Evolutionary conservation across 2,329 filamentous ascomycete genomes (phyloP), one percentile per base, ranked within the genome.

Genomic region (Ophiostoma sp.): DNA sequence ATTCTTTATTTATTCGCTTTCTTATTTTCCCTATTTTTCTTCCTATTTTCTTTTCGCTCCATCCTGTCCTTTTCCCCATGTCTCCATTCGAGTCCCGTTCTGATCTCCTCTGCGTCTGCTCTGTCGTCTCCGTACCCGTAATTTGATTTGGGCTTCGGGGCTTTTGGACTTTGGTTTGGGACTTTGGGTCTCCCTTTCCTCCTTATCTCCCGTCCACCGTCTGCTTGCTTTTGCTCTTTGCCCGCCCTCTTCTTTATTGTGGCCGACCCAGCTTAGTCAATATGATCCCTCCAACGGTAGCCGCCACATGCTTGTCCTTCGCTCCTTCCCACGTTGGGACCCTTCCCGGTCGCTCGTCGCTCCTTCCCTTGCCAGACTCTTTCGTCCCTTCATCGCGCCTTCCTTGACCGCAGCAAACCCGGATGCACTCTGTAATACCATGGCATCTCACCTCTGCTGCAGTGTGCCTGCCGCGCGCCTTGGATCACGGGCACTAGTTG

Each of bases 1-100:
- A 44, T 18, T 60, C 52, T 47, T 36, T 44, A 62, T 52, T 18
- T 60, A 64, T 58, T 60, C 16, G 47, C 47, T 49, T 18, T 66
- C 8, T 4, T 60, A 55, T 64, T 47, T 38, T 60, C 55, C 27
- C 27, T 38, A 38, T 60, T 60, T 55, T 60, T 60, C 27, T 49
- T 47, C n/a, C 58, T 47, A 41, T 66, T 36, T 47, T 44, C 41
- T 45, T 64, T 45, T 64, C 12, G 11, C 63, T 44, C 38, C 16
- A n/a, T 41, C 38, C 60, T 6, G 41, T 41, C 55, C 12, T 60
- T 60, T 58, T 38, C 55, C 27, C 55, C 55, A 60, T 60, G 36
- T 36, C 27, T 60, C 55, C 11, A 41, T 38, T 62, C 12, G 58
- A 38, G 58, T 63, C 60, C 38, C n/a, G 16, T 63, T 60, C 55